Base-by-base conservation (phyloP, 2,329 filamentous ascomycete genomes). In the Dactylonectria estremocensis region DNA sequence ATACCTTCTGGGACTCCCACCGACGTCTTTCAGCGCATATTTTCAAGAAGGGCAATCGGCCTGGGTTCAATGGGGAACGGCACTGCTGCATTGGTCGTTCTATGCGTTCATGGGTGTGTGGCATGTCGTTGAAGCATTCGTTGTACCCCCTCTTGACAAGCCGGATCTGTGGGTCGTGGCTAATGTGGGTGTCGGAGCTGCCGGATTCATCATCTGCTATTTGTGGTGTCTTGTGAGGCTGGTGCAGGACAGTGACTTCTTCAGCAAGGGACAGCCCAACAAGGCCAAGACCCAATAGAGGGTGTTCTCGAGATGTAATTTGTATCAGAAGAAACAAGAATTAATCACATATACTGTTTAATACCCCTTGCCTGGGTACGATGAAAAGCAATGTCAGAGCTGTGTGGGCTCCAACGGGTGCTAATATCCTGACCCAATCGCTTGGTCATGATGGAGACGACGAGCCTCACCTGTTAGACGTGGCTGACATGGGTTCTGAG, bases 81-180 rank as follows among this genome's bases (percentile, higher is more conserved):
- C 84, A 3, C 79, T 95, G 4, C 74, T 97, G 5, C 96, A 99
- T 76, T 80, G 90, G 13, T 82, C 84, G 13, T 95, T 96, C 73
- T 98, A 98, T 77, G 70, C 90, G 4, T 86, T 85, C 35, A 97
- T 98, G 91, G 84, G 90, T 14, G 86, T 81, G 14, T 98, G 96
- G 94, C 96, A 99, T 80, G 80, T 93, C 13, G 83, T 90, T 1
- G 94, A 97, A 73, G 87, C 88, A 1, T 90, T 90, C 67, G 82
- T 95, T 1, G 68, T 80, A 10, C 91, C 95, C 14, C 95, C 95
- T 5, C 74, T 83, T 0, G 86, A 88, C 65, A 98, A 97, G 81
- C 96, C 96, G 0, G 96, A 99, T 82, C 83, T 99, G 1, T 99
- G 95, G 95, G 91, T 97, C 3, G 95, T 99, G 3, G 88, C 91